Percentiles rank a stretch among this genome's conserved stretches.
phyloP scores from a whole-genome alignment of 345 rosid species.

The Clausena lansium region DNA sequence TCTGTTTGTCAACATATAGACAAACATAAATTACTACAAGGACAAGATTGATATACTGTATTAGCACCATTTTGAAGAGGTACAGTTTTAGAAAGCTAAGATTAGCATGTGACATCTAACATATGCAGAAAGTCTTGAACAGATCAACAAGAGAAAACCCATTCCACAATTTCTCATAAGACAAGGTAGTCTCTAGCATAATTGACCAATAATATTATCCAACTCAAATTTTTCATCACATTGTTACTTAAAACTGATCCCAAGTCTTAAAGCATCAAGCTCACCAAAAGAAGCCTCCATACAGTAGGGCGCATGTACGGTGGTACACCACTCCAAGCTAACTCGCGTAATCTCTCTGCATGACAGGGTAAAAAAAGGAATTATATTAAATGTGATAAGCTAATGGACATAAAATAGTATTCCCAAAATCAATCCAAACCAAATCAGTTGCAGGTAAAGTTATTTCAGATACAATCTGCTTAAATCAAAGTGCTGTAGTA shows the following conservation, averaged over 20 bases:
- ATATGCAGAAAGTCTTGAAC: slow-evolving; percentile 1
- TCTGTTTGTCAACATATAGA: not conserved
- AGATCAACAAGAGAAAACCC: not conserved
- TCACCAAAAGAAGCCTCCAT: slow-evolving; percentile 97
- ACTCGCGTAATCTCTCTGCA: slow-evolving; percentile 82
- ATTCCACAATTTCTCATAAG: not conserved
- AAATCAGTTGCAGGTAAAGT: not conserved
- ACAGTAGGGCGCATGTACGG: slow-evolving; percentile 84
- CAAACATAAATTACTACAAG: not conserved
- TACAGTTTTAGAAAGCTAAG: not conserved
- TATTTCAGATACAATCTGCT: no score
- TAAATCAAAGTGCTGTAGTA: no score
- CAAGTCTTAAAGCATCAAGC: slow-evolving; percentile 24
- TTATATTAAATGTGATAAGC: not conserved
- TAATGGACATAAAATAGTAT: not conserved
- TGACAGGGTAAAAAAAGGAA: not conserved
- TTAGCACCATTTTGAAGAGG: not conserved
- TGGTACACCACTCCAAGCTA: slow-evolving; percentile 98
- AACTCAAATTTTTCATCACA: not conserved
- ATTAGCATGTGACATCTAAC: not conserved
- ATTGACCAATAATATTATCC: not conserved
- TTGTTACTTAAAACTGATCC: slow-evolving; percentile 13
- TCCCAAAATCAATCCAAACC: not conserved
- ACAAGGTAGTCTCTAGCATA: not conserved
- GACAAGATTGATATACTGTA: not conserved